Base-by-base conservation (phyloP, 257 asterid genomes). In the Lithospermum erythrorhizon region DNA sequence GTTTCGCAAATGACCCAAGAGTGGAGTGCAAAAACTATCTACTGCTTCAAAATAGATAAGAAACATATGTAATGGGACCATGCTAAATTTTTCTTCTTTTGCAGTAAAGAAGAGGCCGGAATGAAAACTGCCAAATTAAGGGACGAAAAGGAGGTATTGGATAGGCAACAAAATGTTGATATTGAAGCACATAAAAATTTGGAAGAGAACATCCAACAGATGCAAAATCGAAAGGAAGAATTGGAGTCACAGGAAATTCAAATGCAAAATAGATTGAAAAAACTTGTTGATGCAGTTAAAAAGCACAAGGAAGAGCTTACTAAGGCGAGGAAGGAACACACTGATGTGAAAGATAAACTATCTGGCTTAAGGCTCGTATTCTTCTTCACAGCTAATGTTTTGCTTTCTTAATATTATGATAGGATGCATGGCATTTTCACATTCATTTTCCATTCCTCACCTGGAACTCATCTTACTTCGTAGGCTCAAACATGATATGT, bases 41-140 rank as follows among this genome's bases (percentile, higher is more conserved):
- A n/a, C n/a, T n/a, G n/a, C n/a, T n/a, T n/a, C n/a, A n/a, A n/a
- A n/a, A n/a, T n/a, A n/a, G n/a, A n/a, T n/a, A n/a, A n/a, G n/a
- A n/a, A n/a, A n/a, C n/a, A n/a, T n/a, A n/a, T n/a, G n/a, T n/a
- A n/a, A n/a, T 41, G 17, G 17, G 49, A 41, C 49, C 49, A 41
- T 41, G 49, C 17, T 1, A 1, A 41, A 29, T 15, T 25, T 25
- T 54, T 61, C n/a, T n/a, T 57, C 17, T 79, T 68, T 59, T 77
- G 75, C 86, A 93, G 99, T 68, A 89, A 93, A 78, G 99, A 89
- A 78, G 89, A 89, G 85, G 97, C 99, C 65, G 97, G 97, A 67
- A 89, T 78, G 86, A 79, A 80, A 86, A 93, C 99, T 78, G 95
- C 97, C 23, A 93, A 83, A 72, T 62, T 93, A 61, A 89, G 89